Evolutionary conservation across 805 yeast species (phyloP).

Genomic region (Saturnispora besseyi): DNA sequence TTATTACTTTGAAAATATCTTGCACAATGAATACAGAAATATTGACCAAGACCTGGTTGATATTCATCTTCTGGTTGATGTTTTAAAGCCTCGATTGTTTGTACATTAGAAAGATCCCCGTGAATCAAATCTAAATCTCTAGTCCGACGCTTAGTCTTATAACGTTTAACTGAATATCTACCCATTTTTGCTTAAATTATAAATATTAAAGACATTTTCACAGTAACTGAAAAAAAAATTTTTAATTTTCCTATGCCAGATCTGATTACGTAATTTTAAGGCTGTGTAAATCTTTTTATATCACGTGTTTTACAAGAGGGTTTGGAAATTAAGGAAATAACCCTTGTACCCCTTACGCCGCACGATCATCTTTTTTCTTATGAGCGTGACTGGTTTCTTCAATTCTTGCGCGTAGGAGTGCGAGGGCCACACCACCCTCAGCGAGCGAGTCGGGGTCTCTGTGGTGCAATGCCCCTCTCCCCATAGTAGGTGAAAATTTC

Average conservation of each 20-base stretch:
- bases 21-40: conserved; percentile 90
- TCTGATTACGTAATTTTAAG: not conserved
- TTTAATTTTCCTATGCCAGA: not conserved
- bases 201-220: too few species aligned
- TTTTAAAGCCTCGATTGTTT: conserved; percentile 54
- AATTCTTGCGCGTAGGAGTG: not conserved
- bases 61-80: conserved; percentile 85
- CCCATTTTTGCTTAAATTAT: conserved; percentile 46
- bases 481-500: not conserved
- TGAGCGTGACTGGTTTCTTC: not conserved
- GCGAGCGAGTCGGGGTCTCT: too few species aligned
- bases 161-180: conserved; percentile 75
- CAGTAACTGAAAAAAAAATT: not conserved
- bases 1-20: conserved; percentile 75
- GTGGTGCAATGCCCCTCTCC: not conserved
- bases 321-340: not conserved
- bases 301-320: conserved; percentile 4
- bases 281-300: not conserved
- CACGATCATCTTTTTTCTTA: not conserved
- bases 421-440: not conserved
- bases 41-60: conserved; percentile 91
- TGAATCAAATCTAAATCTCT: conserved; percentile 78
- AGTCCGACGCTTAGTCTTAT: conserved; percentile 82
- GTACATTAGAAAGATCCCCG: conserved; percentile 58
- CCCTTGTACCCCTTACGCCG: not conserved